Evolutionary conservation across 2,329 filamentous ascomycete species (phyloP).

Genomic region (Colletotrichum limetticola): DNA sequence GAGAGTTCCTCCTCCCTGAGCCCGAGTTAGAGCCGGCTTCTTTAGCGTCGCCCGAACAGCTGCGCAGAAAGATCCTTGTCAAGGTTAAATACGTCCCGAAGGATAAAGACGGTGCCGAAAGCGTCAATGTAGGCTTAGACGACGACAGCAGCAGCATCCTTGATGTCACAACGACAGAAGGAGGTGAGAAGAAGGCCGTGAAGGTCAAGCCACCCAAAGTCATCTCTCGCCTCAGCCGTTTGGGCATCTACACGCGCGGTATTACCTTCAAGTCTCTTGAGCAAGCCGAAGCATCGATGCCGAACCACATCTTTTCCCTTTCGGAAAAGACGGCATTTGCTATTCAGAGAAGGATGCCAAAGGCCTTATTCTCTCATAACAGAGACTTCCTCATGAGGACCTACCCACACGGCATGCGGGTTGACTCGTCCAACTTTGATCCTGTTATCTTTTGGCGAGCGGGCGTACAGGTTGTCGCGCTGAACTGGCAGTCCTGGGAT

Average conservation of each 20-base stretch:
- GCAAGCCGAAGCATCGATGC: slow-evolving; percentile 75
- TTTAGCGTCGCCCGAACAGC: slow-evolving; percentile 75
- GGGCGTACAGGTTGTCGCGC: slow-evolving; percentile 88
- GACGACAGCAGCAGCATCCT: slow-evolving; percentile 42
- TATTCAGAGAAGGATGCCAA: slow-evolving; percentile 60
- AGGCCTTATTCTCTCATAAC: slow-evolving; percentile 82
- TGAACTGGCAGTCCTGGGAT: slow-evolving; percentile 94
- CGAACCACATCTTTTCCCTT: slow-evolving; percentile 75
- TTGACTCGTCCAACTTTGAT: slow-evolving; percentile 88
- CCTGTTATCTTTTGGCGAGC: slow-evolving; percentile 87
- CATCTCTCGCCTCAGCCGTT: slow-evolving; percentile 75
- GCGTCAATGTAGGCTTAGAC: slow-evolving; percentile 47
- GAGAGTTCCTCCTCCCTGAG: slow-evolving; percentile 72
- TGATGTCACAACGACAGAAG: slow-evolving; percentile 44
- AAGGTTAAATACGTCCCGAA: slow-evolving; percentile 78
- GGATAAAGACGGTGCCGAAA: slow-evolving; percentile 44
- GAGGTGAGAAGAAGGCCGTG: slow-evolving; percentile 48
- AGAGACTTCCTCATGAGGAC: slow-evolving; percentile 86
- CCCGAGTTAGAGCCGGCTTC: slow-evolving; percentile 56
- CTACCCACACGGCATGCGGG: slow-evolving; percentile 84
- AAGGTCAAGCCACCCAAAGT: slow-evolving; percentile 68
- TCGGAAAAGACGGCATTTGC: slow-evolving; percentile 73
- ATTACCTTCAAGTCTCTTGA: slow-evolving; percentile 84
- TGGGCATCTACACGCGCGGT: slow-evolving; percentile 86
- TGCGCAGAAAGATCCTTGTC: slow-evolving; percentile 83